Evolutionary conservation across 768 basidiomycete species (phyloP), one percentile per base, ranked within the genome.

Genomic region (Zangia roseola): DNA sequence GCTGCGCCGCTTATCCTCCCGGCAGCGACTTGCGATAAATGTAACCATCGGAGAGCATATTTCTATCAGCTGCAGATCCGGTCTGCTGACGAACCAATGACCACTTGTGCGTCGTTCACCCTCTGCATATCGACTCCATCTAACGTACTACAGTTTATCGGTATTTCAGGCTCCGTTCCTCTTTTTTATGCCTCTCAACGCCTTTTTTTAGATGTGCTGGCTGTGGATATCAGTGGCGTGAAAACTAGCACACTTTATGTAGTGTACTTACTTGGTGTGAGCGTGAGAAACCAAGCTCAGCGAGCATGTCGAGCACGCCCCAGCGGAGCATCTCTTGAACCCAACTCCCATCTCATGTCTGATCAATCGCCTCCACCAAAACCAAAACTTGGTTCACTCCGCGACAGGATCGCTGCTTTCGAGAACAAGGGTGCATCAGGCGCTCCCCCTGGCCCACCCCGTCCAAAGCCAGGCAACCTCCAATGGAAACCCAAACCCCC

Each of bases 51-150:
- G 39, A 74, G 84, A 40, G 94, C 95, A 5, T 97, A 94, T 69
- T 99, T 90, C 71, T 91, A 94, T 64, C 94, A 97, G 73, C 74
- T 98, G 13, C 97, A 99, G 66, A 99, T 97, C 53, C 74, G 95
- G 38, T 94, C 91, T 57, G 92, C 91, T 0, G 91, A 93, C 62
- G 91, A 94, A 61, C 90, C 89, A 14, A 93, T 92, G 91, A 92
- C 88, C 21, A 58, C 55, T 7, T 64, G 63, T 68, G 37, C 54
- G 63, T 50, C 49, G 49, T 21, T 40, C 20, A 19, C 7, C 4
- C 20, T 55, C 25, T 40, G 4, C 26, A 2, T 28, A 20, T 33
- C 39, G 17, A 31, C 14, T 21, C 41, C 33, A 20, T 47, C 57
- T 57, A 4, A 63, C 13, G 5, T 3, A 4, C 34, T 2, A 24